Percentiles rank a stretch among this genome's conserved stretches.
phyloP scores from a whole-genome alignment of 345 rosid species.

The Euphorbia pulcherrima region DNA sequence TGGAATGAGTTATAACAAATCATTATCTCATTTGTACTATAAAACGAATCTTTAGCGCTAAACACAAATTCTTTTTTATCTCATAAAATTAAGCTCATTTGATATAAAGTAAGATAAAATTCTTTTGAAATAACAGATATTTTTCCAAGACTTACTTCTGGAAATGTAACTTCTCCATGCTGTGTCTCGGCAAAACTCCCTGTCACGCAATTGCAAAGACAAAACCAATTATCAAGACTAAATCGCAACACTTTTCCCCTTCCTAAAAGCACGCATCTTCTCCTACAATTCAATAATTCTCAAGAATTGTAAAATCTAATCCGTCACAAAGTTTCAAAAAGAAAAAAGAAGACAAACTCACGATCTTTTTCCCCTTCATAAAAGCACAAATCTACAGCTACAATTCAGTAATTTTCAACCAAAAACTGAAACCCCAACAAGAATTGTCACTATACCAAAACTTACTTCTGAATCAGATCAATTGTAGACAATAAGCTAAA shows the following conservation, averaged over 20 bases:
- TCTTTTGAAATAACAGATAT: too few relatives aligned
- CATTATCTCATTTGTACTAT: too few relatives aligned
- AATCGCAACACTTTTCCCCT: conserved; percentile 74
- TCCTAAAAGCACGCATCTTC: not conserved
- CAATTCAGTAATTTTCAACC: not conserved
- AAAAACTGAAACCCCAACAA: not conserved
- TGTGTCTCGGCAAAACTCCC: conserved; percentile 70
- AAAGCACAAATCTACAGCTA: not conserved
- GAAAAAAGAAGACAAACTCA: conserved; percentile 32
- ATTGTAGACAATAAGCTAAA: not conserved
- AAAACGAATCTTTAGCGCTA: too few relatives aligned
- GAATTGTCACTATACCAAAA: conserved; percentile 7
- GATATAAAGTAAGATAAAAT: too few relatives aligned
- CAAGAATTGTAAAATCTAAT: not conserved
- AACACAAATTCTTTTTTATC: too few relatives aligned
- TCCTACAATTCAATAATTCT: not conserved
- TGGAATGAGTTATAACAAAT: too few relatives aligned
- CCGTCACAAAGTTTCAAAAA: not conserved
- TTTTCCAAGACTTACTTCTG: too few relatives aligned
- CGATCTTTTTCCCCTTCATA: conserved; percentile 52
- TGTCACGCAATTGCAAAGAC: conserved; percentile 12
- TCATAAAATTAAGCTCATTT: too few relatives aligned
- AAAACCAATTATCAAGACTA: not conserved
- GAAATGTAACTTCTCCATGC: conserved; percentile 77
- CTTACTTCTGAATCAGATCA: conserved; percentile 53